Percentiles rank a stretch among this genome's conserved stretches.
These are phyloP conservation scores for Sclerotinia subarctica DNA, from an alignment of 2,329 filamentous ascomycete species.

Conservation along the genomic window DNA sequence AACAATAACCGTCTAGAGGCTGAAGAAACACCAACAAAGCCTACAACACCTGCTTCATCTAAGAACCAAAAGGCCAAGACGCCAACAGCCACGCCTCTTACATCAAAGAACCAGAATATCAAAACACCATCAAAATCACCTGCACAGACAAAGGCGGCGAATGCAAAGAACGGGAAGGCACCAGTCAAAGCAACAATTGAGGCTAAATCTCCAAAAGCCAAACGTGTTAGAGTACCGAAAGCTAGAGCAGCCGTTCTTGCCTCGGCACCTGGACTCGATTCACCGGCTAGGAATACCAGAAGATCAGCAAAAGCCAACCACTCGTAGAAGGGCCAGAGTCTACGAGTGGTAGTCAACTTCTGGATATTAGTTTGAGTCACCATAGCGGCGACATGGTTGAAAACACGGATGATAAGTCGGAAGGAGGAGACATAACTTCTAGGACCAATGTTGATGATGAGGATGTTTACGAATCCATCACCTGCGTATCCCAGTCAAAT, in stretches of 20 bases:
- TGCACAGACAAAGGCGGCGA: neutral
- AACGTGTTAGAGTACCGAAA: constrained; percentile 19
- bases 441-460: constrained; percentile 11
- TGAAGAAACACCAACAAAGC: constrained; percentile 10
- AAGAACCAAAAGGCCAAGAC: neutral
- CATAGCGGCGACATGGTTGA: neutral
- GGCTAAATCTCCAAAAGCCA: constrained; percentile 24
- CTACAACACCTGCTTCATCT: constrained; percentile 1
- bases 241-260: constrained; percentile 21
- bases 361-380: constrained; percentile 29
- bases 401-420: neutral
- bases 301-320: constrained; percentile 37
- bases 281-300: constrained; percentile 22
- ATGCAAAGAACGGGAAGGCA: neutral
- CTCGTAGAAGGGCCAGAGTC: constrained; percentile 37
- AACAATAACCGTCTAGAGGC: constrained; percentile 29
- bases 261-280: constrained; percentile 11
- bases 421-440: neutral
- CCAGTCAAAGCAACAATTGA: neutral
- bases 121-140: constrained; percentile 12
- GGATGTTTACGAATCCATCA: constrained; percentile 8
- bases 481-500: neutral
- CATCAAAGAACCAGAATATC: neutral
- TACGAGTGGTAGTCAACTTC: constrained; percentile 38
- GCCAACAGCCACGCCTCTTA: neutral